Conservation (phyloP, 2,329 filamentous ascomycete genomes). For the Fusarium annulatum region DNA sequence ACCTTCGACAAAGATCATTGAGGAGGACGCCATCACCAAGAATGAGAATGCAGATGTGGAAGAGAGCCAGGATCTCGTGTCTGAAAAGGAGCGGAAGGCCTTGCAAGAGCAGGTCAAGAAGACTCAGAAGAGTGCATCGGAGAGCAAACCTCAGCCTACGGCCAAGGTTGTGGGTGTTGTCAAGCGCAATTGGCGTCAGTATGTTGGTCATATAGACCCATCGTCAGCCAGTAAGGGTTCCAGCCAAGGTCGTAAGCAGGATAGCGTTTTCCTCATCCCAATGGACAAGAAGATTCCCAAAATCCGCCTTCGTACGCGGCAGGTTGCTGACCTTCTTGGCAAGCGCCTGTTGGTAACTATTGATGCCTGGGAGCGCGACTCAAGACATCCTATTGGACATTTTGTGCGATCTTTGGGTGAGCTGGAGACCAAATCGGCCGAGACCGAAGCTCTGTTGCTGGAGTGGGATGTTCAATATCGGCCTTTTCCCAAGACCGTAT, state of each 20-base stretch:
- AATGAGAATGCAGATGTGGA: slow-evolving; percentile 94
- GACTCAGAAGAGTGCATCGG: slow-evolving; percentile 79
- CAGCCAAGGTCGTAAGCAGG: slow-evolving; percentile 83
- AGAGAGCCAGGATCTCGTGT: slow-evolving; percentile 80
- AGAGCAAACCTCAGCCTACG: slow-evolving; percentile 87
- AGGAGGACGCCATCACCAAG: slow-evolving; percentile 90
- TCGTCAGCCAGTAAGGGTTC: slow-evolving; percentile 80
- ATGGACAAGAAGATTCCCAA: slow-evolving; percentile 99
- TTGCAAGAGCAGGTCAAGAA: slow-evolving; percentile 92
- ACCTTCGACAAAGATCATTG: slow-evolving; percentile 93
- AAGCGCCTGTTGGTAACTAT: slow-evolving; percentile 94
- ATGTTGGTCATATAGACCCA: slow-evolving; percentile 93
- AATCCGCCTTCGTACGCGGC: slow-evolving; percentile 90
- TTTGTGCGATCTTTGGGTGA: slow-evolving; percentile 94
- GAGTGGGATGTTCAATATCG: slow-evolving; percentile 99
- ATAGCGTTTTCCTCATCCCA: slow-evolving; percentile 93
- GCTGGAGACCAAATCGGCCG: slow-evolving; percentile 95
- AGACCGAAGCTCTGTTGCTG: slow-evolving; percentile 92
- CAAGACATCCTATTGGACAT: slow-evolving; percentile 90
- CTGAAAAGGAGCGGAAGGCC: slow-evolving; percentile 85
- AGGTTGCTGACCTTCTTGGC: slow-evolving; percentile 87
- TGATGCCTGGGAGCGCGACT: slow-evolving; percentile 94
- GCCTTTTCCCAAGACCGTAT: slow-evolving; percentile 93
- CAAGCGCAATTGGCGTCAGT: slow-evolving; percentile 97
- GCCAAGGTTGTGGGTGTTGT: slow-evolving; percentile 91